Evolutionary conservation across 768 basidiomycete species (phyloP), one percentile per base, ranked within the genome.

Genomic region (Tricholoma saponaceum): DNA sequence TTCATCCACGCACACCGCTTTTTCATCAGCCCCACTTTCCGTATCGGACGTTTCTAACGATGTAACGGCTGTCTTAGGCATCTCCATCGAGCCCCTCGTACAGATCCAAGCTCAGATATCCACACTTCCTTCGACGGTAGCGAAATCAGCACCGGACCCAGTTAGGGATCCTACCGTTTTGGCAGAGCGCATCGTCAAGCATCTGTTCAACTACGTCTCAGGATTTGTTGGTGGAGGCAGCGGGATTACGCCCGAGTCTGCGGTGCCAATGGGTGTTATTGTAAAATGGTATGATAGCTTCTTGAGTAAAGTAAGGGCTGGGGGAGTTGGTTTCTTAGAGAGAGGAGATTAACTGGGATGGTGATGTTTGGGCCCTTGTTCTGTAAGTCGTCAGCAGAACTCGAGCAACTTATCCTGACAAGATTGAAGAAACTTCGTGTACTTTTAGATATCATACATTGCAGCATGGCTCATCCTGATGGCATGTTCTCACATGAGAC

Each of bases 51-150:
- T 76, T 43, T 75, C 72, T 37, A 65, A 66, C 32, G 83, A 82
- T 46, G 83, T 88, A 26, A 87, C 84, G 0, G 90, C 89, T 23
- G 79, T 89, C 56, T 82, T 95, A 6, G 93, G 93, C 1, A 74
- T 95, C 56, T 79, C 91, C 12, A 81, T 94, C 68, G 92, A 94
- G 70, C 89, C 91, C 6, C 74, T 94, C 7, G 62, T 76, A 0
- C 70, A 79, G 22, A 86, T 95, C 54, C 75, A 81, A 39, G 67
- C 76, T 0, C 85, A 94, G 62, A 70, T 90, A 30, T 74, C 78
- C 14, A 60, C 70, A 5, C 73, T 85, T 18, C 80, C 81, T 1
- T 71, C 68, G 8, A 61, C 66, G 39, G 51, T 65, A 33, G 66
- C 64, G 13, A 68, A 67, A 50, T 51, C 62, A 13, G 41, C 58